A percentile compares a stretch with the other conserved stretches of the same genome.
These are phyloP conservation scores for Panaeolus cyanescens DNA, from an alignment of 768 basidiomycete species.

Conservation along the genomic window DNA sequence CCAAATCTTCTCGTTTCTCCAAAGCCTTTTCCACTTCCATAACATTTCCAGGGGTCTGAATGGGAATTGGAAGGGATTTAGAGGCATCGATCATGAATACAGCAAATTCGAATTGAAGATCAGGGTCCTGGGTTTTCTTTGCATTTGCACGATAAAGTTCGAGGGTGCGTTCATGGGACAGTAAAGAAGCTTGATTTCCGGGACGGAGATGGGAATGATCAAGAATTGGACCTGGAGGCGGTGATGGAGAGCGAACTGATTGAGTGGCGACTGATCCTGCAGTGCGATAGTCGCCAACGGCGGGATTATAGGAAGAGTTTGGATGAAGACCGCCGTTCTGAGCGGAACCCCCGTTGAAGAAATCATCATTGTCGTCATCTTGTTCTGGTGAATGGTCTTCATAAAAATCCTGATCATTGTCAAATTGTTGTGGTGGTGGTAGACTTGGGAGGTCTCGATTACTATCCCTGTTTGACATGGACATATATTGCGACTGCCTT, in stretches of 20 bases:
- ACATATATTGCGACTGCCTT: slow-evolving; percentile 30
- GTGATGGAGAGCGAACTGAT: slow-evolving; percentile 68
- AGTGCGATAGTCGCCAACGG: slow-evolving; percentile 28
- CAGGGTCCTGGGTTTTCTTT: slow-evolving; percentile 97
- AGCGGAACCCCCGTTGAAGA: slow-evolving; percentile 40
- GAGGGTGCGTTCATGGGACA: slow-evolving; percentile 94
- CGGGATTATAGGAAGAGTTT: slow-evolving; percentile 31
- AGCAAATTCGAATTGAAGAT: slow-evolving; percentile 97
- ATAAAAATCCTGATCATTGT: slow-evolving; percentile 42
- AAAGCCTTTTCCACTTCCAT: slow-evolving; percentile 80
- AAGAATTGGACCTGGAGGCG: slow-evolving; percentile 68
- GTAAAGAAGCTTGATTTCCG: slow-evolving; percentile 88
- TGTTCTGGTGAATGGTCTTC: slow-evolving; percentile 39
- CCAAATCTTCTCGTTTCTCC: slow-evolving; percentile 84
- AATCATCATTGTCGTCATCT: slow-evolving; percentile 51
- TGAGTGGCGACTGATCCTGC: slow-evolving; percentile 48
- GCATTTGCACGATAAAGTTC: slow-evolving; percentile 98
- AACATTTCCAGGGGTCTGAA: slow-evolving; percentile 68
- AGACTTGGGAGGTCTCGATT: slow-evolving; percentile 26
- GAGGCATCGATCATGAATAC: slow-evolving; percentile 99
- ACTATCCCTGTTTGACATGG: slow-evolving; percentile 18
- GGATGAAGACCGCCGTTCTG: slow-evolving; percentile 29
- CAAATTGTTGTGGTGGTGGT: slow-evolving; percentile 31
- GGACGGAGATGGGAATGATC: slow-evolving; percentile 93
- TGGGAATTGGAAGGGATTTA: slow-evolving; percentile 82